Evolutionary conservation across 169 alveolate genomes (phyloP), one percentile per base, ranked within the genome.

Genomic region (Cystoisospora suis): DNA sequence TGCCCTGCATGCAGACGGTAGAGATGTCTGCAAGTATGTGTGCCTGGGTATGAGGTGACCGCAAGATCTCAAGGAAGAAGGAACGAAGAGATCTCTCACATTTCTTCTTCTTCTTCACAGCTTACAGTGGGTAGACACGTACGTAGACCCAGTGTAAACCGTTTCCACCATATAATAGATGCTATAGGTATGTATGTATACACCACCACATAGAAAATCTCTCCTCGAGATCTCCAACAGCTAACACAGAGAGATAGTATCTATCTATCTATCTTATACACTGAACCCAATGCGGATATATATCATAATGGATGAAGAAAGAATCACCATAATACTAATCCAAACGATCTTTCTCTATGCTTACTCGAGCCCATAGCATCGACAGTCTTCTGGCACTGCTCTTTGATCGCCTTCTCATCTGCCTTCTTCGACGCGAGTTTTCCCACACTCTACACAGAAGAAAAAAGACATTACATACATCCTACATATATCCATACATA

Each of bases 361-460:
- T 17, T 72, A 88, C 92, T 59, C 46, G 92, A 88, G 34, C 83
- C 40, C 59, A 79, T 15, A 46, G 92, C 92, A 1, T 88, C 89
- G 61, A 88, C 47, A 15, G 92, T 88, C 85, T 58, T 79, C 83
- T 75, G 83, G 92, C 92, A 88, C 56, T 44, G 59, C 34, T 88
- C 92, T 49, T 86, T 86, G 40, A 88, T n/a, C 9, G 92, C 92
- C 89, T 88, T 88, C 89, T 88, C 92, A 12, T 88, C 92, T 0
- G 92, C 86, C 72, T 88, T 88, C 92, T 88, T 88, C 36, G 49
- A 36, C 36, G 83, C 70, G 36, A 88, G 65, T 65, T 88, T 88
- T 15, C 83, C 49, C 2, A 88, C 34, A 85, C 92, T 88, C 92
- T 88, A 75, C 75, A 34, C 44, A 72, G 56, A 72, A 17, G 83